Evolutionary conservation across 2,329 filamentous ascomycete species (phyloP), one percentile per base, ranked within the genome.

Genomic region (Botrytis fragariae): DNA sequence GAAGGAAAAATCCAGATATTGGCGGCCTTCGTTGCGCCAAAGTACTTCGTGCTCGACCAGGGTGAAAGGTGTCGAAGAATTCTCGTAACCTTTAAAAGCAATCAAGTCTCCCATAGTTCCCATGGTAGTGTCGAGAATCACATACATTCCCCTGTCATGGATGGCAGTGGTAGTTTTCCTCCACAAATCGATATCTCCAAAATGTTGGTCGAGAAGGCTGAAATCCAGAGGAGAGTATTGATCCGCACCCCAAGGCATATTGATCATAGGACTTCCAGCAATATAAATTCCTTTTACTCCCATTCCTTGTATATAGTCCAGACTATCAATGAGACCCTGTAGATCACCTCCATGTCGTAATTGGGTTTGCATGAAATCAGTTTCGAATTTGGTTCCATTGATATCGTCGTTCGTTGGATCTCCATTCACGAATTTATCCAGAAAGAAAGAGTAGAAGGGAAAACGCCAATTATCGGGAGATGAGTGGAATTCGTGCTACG

Each of bases 271-370:
- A 62, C 87, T 88, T n/a, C 89, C 90, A 44, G 88, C 89, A 64
- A 91, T 84, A 29, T 68, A 71, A n/a, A 78, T 51, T 75, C 86
- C 87, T 83, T 88, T 89, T 78, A 90, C 86, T 32, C 89, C 90
- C 85, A 90, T 88, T 74, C 88, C 90, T 74, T 88, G 86, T 54
- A 91, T 82, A 79, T 91, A 91, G 79, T 91, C 89, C 74, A 91
- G 82, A 29, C 87, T 88, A 77, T 90, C 87, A 72, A 87, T 79
- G 67, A 91, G 78, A 22, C 89, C 89, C 72, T 83, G 81, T 25
- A 89, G 82, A 79, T 91, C 89, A 74, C 89, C 89, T 42, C 89
- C 89, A 82, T 89, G 87, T 45, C 89, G 87, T 81, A 91, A 86
- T 79, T 91, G 88, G 72, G 87, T 91, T 73, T 85, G 87, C 77